Base-by-base conservation (phyloP, 495 filamentous ascomycete genomes). In the Clavariopsis aquatica region DNA sequence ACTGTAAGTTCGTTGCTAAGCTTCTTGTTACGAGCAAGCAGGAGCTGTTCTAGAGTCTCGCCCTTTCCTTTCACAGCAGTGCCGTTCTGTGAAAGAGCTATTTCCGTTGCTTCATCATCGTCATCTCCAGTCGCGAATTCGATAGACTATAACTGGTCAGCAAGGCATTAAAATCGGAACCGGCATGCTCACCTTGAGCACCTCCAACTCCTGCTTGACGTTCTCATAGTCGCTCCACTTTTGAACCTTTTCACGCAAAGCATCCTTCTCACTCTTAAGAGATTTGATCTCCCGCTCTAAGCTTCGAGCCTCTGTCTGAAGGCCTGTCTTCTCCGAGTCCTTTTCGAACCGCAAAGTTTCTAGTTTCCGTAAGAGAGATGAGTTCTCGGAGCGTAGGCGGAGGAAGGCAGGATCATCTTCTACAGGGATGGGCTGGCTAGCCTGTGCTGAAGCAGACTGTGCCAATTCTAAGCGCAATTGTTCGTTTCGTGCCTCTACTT, bases 181-280 rank as follows among this genome's bases (percentile, higher is more conserved):
- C 17, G 26, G 36, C n/a, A 31, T 22, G 52, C 73, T 49, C 73
- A 86, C 84, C 78, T 96, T 96, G 68, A 98, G 83, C 49, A 98
- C 92, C 68, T 98, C 94, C 24, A 98, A 82, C 75, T 98, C 95
- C 58, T 92, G 87, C 72, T 94, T 96, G 49, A 98, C 87, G 63
- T 97, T 92, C 36, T 96, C 91, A 71, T 99, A 99, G 73, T 99
- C 95, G 66, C 87, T 84, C 85, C 91, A 93, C 71, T 90, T 93
- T 54, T 90, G 86, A 20, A 97, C 83, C 74, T 92, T 95, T 26
- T 81, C 80, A 70, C 87, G 89, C 45, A 98, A 78, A 45, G 79
- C 77, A 52, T 90, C 87, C 45, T 88, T 81, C 66, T 93, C 90
- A 27, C 84, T 81, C 65, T 84, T 87, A 17, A 92, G 74, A 53